Evolutionary conservation across 345 rosid species (phyloP).

Genomic region (Populus nigra): DNA sequence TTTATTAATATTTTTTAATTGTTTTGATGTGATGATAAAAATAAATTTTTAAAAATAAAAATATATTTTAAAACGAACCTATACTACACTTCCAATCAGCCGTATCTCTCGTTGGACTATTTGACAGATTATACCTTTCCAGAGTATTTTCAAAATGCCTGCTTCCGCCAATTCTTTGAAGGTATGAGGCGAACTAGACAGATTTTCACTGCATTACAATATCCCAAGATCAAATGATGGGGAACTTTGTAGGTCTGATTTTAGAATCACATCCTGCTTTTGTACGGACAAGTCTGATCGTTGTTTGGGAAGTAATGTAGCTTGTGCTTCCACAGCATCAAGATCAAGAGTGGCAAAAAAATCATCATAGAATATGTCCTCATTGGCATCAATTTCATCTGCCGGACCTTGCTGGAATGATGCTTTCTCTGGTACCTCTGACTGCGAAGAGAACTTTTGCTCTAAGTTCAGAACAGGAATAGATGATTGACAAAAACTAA

Average conservation of each 20-base stretch:
- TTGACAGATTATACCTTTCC: too few species aligned
- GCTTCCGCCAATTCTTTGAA: background rate
- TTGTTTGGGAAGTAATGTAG: conserved; percentile 51
- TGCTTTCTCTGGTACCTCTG: conserved; percentile 25
- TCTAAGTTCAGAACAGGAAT: conserved; percentile 59
- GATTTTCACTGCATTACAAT: conserved; percentile 25
- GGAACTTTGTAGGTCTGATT: conserved; percentile 24
- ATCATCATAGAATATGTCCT: conserved; percentile 51
- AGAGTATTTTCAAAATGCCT: too few species aligned
- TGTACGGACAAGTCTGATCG: conserved; percentile 30
- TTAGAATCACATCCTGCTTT: conserved; percentile 30
- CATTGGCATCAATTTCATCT: conserved; percentile 13
- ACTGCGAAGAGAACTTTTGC: conserved; percentile 34
- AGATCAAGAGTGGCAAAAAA: conserved; percentile 73
- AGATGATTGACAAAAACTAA: conserved; percentile 39
- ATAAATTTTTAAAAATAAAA: too few species aligned
- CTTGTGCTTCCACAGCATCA: conserved; percentile 85
- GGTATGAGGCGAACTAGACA: background rate
- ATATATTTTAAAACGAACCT: too few species aligned
- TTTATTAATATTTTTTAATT: too few species aligned
- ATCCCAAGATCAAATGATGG: conserved; percentile 96
- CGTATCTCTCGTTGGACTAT: too few species aligned
- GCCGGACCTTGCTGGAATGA: conserved; percentile 22
- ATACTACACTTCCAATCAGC: too few species aligned
- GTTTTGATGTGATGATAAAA: too few species aligned